Percentiles rank a stretch among this genome's conserved stretches.
Evolutionary conservation across 2,329 filamentous ascomycete genomes (phyloP).

Genomic region (Epichloe aotearoae): DNA sequence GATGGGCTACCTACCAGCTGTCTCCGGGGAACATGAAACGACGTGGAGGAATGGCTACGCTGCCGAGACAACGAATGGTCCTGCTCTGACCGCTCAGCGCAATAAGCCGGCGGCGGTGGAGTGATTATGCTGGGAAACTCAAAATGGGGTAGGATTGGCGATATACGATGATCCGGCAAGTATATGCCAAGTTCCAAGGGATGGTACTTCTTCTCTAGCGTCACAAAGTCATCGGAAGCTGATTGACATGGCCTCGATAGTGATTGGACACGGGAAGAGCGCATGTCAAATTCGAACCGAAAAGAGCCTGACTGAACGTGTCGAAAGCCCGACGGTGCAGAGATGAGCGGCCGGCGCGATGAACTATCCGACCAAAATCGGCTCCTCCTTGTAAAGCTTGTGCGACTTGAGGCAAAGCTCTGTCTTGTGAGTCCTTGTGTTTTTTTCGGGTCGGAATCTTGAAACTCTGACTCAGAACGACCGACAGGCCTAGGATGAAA

Average conservation of each 20-base stretch:
- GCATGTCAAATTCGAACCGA: conserved; percentile 18
- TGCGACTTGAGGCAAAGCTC: conserved; percentile 21
- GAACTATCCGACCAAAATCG: conserved; percentile 31
- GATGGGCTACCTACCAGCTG: conserved; percentile 16
- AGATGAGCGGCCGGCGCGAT: conserved; percentile 42
- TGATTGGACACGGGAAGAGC: conserved; percentile 4
- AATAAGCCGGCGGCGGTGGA: conserved; percentile 23
- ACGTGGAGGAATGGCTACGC: conserved; percentile 37
- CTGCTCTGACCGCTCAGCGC: conserved; percentile 20
- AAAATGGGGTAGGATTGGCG: conserved; percentile 43
- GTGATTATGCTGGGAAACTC: conserved; percentile 25
- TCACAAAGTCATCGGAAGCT: conserved; percentile 7
- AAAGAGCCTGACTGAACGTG: conserved; percentile 40
- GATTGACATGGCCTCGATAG: neutral
- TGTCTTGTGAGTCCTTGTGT: conserved; percentile 8
- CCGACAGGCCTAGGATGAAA: conserved; percentile 16
- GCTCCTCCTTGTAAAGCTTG: conserved; percentile 32
- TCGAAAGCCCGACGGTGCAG: conserved; percentile 45
- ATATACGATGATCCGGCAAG: conserved; percentile 27
- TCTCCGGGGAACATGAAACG: conserved; percentile 42
- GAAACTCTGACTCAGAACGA: conserved; percentile 10
- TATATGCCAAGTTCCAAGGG: conserved; percentile 46
- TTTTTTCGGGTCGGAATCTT: conserved; percentile 8
- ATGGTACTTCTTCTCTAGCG: conserved; percentile 23
- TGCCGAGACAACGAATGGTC: conserved; percentile 22